phyloP scores from a whole-genome alignment of 768 basidiomycete species.

The Pleurotus djamor region DNA sequence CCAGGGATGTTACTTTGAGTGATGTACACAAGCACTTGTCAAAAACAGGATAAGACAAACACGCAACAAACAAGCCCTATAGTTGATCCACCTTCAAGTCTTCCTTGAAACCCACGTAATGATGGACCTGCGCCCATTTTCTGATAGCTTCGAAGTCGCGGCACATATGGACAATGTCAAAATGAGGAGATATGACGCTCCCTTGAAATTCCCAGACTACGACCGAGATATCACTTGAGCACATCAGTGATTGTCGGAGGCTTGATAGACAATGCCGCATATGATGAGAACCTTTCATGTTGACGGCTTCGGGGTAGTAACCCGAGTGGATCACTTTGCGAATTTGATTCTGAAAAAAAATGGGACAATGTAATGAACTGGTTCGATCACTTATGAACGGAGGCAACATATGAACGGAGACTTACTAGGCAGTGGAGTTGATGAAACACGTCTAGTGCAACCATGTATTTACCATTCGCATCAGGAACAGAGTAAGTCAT shows the following conservation, averaged over 20 bases:
- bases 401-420: not conserved
- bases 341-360: conserved; percentile 13
- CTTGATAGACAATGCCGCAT: conserved; percentile 17
- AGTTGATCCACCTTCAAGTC: conserved; percentile 10
- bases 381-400: not conserved
- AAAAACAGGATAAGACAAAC: too few relatives aligned
- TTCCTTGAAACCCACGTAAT: conserved; percentile 17
- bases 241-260: conserved; percentile 16
- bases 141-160: not conserved
- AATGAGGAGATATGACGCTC: not conserved
- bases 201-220: conserved; percentile 18
- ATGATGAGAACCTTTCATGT: conserved; percentile 12
- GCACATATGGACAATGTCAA: not conserved
- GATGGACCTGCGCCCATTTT: not conserved
- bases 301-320: conserved; percentile 13
- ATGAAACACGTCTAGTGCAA: conserved; percentile 20
- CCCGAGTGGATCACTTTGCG: conserved; percentile 14
- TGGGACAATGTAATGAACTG: not conserved
- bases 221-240: conserved; percentile 12
- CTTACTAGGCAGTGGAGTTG: conserved; percentile 21
- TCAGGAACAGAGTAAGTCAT: conserved; percentile 17
- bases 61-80: not conserved
- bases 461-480: conserved; percentile 18
- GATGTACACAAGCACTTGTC: too few relatives aligned
- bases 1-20: too few relatives aligned